Conservation (phyloP, 139 green algal species). For the Picochlorum costavermella region DNA sequence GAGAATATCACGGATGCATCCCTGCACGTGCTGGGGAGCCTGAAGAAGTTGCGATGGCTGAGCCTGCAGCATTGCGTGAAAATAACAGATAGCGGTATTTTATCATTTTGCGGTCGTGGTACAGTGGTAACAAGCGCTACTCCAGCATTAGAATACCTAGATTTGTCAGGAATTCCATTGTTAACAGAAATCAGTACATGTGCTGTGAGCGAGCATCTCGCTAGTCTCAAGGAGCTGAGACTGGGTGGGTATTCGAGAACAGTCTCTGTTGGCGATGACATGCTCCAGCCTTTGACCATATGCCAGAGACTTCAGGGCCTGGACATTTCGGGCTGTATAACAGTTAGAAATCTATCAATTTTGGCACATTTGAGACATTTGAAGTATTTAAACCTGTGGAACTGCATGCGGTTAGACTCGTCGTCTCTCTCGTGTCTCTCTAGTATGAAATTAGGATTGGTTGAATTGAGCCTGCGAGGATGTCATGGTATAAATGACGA, state of each 20-base stretch:
- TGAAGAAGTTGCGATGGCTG: conserved; percentile 17
- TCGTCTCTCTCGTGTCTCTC: conserved; percentile 18
- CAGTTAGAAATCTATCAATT: conserved; percentile 16
- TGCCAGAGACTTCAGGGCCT: conserved; percentile 16
- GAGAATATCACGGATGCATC: conserved; percentile 22
- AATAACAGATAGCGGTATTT: conserved; percentile 24
- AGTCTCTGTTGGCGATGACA: conserved; percentile 30
- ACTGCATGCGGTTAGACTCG: conserved; percentile 31
- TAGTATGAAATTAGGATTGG: conserved; percentile 3
- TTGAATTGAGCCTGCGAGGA: conserved; percentile 31
- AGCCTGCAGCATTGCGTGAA: conserved; percentile 23
- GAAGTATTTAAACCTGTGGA: conserved; percentile 30
- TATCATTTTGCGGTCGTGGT: conserved; percentile 2
- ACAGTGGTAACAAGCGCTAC: not conserved
- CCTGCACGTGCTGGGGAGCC: not conserved
- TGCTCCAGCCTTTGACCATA: conserved; percentile 9
- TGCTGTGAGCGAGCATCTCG: conserved; percentile 12
- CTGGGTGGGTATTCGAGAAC: conserved; percentile 34
- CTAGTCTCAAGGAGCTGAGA: conserved; percentile 11
- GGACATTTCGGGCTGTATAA: conserved; percentile 32
- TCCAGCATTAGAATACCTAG: conserved; percentile 14
- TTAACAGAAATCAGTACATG: conserved; percentile 20
- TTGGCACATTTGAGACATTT: conserved; percentile 17
- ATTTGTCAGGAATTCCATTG: conserved; percentile 27
- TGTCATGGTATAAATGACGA: conserved; percentile 37